Conservation (phyloP, 2,329 filamentous ascomycete genomes). For the Alternaria alternata region DNA sequence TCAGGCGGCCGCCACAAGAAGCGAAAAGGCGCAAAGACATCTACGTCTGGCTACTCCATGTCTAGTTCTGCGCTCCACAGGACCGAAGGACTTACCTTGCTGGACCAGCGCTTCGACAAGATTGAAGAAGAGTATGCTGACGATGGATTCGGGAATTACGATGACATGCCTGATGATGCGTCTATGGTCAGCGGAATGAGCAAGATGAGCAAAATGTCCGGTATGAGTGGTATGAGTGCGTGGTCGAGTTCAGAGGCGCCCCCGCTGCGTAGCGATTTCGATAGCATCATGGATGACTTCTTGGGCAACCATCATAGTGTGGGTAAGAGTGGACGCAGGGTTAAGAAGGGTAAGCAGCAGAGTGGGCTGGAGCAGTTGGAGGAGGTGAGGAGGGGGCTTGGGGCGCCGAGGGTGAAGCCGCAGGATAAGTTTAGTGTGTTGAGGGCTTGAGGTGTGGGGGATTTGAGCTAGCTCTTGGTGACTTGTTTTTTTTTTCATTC, state of each 20-base stretch:
- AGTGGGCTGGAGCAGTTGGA: slow-evolving; percentile 89
- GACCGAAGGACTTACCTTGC: slow-evolving; percentile 83
- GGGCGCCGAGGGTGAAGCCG: slow-evolving; percentile 67
- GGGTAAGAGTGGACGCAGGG: slow-evolving; percentile 65
- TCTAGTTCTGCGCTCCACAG: slow-evolving; percentile 85
- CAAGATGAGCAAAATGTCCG: slow-evolving; percentile 55
- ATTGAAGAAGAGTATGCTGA: slow-evolving; percentile 81
- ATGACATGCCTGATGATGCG: slow-evolving; percentile 43
- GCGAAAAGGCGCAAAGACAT: slow-evolving; percentile 91
- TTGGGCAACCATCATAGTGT: slow-evolving; percentile 75
- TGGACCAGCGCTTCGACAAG: slow-evolving; percentile 91
- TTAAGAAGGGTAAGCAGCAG: slow-evolving; percentile 82
- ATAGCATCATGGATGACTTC: slow-evolving; percentile 93
- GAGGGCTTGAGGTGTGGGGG: background rate
- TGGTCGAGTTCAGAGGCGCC: slow-evolving; percentile 52
- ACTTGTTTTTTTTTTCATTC: background rate
- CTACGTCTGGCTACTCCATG: slow-evolving; percentile 89
- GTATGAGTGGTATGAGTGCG: slow-evolving; percentile 48
- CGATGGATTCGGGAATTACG: slow-evolving; percentile 31
- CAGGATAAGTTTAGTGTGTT: slow-evolving; percentile 18
- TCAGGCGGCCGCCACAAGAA: slow-evolving; percentile 84
- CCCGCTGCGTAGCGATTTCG: slow-evolving; percentile 79
- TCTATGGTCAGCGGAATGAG: slow-evolving; percentile 59
- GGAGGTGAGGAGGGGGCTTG: slow-evolving; percentile 82
- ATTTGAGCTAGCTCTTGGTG: background rate